Evolutionary conservation across 257 asterid species (phyloP), one percentile per base, ranked within the genome.

Genomic region (Primulina tabacum): DNA sequence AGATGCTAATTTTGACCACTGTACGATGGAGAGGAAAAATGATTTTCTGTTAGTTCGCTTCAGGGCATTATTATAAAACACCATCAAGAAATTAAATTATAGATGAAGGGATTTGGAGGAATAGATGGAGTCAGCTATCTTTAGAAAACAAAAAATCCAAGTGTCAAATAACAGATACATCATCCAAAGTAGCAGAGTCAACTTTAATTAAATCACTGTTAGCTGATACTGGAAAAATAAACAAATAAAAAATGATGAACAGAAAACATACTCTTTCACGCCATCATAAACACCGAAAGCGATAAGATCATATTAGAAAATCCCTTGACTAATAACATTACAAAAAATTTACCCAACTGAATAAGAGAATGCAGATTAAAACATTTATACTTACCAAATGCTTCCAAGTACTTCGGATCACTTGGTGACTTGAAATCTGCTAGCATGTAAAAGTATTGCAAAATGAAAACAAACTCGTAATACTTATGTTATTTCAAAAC

Each of bases 331-430:
- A 3, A 24, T 35, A 47, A 68, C 24, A 60, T 40, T 37, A 67
- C 57, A 73, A 69, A 62, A 65, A 60, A 65, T 30, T 12, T 28
- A 40, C 38, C 12, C 62, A 40, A 26, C 57, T 21, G 50, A 7
- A 69, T 62, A 29, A 60, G 35, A 33, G 34, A 70, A 50, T 28
- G 56, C 64, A 75, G 65, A 68, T 40, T 60, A 79, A 69, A 67
- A 68, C 56, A 57, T 65, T 38, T 34, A 58, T 66, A 76, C 90
- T 83, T 75, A 93, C 99, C 99, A 86, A 83, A 89, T 78, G 96
- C 99, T 83, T 93, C 99, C 87, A 84, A 81, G 72, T 83, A 89
- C 89, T 89, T 93, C 8, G 92, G 89, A 77, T 90, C 99, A 61
- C 87, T 77, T 33, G 91, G 88, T 71, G 96, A 90, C 89, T 84